Percentiles rank a stretch among this genome's conserved stretches.
Conservation (phyloP, 2,329 filamentous ascomycete species). For the Hypomyces perniciosus region DNA sequence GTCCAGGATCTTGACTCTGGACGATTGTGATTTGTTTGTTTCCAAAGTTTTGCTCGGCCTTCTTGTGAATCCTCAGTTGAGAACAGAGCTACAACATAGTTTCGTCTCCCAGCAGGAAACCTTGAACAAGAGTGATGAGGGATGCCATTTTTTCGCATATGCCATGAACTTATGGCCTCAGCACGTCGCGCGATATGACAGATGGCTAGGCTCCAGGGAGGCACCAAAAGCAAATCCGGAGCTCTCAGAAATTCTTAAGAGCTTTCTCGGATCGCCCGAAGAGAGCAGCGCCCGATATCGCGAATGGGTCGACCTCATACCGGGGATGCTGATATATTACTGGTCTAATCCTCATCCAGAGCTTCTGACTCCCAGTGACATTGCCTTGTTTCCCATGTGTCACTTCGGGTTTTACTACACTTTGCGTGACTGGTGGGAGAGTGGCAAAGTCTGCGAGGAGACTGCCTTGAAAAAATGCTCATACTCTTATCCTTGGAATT, state of each 20-base stretch:
- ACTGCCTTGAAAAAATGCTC: neutral
- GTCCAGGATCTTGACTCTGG: neutral
- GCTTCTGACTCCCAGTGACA: neutral
- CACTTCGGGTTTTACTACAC: neutral
- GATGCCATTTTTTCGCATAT: neutral
- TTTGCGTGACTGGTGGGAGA: conserved; percentile 5
- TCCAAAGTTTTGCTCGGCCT: neutral
- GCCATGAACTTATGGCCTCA: neutral
- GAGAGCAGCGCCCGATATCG: neutral
- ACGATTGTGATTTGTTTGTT: neutral
- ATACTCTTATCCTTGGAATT: neutral
- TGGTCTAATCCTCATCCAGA: neutral
- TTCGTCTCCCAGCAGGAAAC: neutral
- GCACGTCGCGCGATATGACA: neutral
- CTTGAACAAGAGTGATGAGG: neutral
- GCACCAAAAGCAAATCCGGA: neutral
- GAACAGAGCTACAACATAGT: too few relatives aligned
- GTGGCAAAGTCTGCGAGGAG: neutral
- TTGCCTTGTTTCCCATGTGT: neutral
- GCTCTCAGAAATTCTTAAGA: neutral
- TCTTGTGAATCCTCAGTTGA: neutral
- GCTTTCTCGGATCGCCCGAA: neutral
- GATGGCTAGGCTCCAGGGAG: neutral
- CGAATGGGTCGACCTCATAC: neutral
- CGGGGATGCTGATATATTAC: neutral